Evolutionary conservation across 257 asterid genomes (phyloP).

Genomic region (Apocynum venetum): DNA sequence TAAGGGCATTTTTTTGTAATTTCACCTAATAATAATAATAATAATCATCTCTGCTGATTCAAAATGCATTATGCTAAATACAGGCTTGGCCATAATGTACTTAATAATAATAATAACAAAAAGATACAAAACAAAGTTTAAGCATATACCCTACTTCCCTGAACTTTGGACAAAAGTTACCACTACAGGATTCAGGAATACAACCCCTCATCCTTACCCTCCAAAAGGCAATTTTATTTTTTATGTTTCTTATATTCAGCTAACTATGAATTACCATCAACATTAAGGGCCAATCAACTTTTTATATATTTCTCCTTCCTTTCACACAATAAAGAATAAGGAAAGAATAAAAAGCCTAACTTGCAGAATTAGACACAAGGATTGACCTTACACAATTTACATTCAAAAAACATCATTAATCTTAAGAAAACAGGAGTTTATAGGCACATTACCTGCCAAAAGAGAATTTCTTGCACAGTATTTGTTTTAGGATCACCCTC

Average conservation of each 20-base stretch:
- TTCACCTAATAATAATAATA: no score
- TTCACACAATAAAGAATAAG: background rate
- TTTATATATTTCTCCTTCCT: background rate
- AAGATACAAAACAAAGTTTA: background rate
- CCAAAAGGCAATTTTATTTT: background rate
- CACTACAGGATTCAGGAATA: background rate
- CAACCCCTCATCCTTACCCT: background rate
- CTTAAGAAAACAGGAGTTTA: background rate
- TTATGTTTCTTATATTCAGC: background rate
- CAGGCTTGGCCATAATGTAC: background rate
- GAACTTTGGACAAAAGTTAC: background rate
- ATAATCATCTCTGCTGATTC: background rate
- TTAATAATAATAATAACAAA: background rate
- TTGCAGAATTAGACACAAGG: background rate
- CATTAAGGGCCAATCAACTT: background rate
- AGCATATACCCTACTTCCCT: background rate
- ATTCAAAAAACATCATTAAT: background rate
- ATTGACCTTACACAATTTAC: background rate
- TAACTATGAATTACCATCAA: background rate
- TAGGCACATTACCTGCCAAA: conserved; percentile 72
- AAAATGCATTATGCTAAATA: background rate
- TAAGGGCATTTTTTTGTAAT: no score
- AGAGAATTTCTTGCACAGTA: conserved; percentile 85
- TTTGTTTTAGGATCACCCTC: conserved; percentile 80
- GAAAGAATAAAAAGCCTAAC: background rate